A percentile compares a stretch with the other conserved stretches of the same genome.
Conservation (phyloP, 2,329 filamentous ascomycete genomes). For the Fusarium oligoseptatum region DNA sequence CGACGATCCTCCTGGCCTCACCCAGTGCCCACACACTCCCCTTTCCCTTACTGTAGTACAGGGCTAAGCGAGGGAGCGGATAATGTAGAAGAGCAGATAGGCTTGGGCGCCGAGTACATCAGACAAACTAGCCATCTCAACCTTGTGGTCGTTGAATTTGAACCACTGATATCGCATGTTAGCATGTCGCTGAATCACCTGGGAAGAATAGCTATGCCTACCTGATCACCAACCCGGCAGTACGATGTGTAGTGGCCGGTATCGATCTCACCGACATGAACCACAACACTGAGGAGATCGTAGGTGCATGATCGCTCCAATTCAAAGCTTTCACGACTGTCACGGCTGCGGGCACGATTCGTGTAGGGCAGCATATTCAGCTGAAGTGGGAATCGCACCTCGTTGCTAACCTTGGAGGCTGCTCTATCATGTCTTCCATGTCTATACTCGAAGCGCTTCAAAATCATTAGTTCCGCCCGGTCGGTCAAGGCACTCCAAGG, state of each 20-base stretch:
- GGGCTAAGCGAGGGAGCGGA: conserved; percentile 68
- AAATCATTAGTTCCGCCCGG: conserved; percentile 6
- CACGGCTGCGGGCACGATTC: conserved; percentile 69
- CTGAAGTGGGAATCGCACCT: conserved; percentile 85
- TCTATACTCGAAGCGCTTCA: conserved; percentile 79
- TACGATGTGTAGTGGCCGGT: conserved; percentile 95
- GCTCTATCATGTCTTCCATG: conserved; percentile 73
- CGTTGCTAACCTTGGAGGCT: conserved; percentile 89
- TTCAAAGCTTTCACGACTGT: conserved; percentile 67
- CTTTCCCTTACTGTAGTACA: not conserved
- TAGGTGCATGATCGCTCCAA: conserved; percentile 79
- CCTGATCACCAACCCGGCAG: conserved; percentile 81
- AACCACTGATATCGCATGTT: conserved; percentile 76
- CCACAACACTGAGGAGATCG: conserved; percentile 89
- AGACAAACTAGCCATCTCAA: conserved; percentile 84
- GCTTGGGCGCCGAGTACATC: conserved; percentile 90
- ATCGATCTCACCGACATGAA: conserved; percentile 93
- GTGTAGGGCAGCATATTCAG: conserved; percentile 95
- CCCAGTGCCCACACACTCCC: not conserved
- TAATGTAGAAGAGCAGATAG: conserved; percentile 90
- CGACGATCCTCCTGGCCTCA: not conserved
- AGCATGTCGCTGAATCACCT: conserved; percentile 13
- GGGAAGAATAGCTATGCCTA: conserved; percentile 29
- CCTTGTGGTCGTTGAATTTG: conserved; percentile 94
- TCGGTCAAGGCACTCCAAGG: not conserved